Evolutionary conservation across 2,329 filamentous ascomycete genomes (phyloP), one percentile per base, ranked within the genome.

Genomic region (Xylariaceae sp.): DNA sequence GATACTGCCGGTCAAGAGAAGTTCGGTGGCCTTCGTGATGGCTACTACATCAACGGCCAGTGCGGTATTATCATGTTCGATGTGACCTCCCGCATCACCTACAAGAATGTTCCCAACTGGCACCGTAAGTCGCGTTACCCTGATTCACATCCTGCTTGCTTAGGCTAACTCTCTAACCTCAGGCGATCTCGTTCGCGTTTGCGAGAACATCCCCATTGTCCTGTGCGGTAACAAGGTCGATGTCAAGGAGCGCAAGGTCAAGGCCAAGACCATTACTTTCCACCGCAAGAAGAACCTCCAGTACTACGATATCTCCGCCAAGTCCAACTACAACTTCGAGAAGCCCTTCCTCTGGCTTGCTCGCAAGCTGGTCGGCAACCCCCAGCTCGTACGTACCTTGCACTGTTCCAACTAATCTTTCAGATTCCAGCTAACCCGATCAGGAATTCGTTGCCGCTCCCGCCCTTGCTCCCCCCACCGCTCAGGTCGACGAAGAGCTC

Each of bases 91-190:
- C 90, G 94, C 76, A 97, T 99, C 78, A 99, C 94, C 78, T 99
- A 99, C 89, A 99, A 99, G 89, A 99, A 99, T 84, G 94, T 99
- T 67, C 94, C 94, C 82, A 97, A 97, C 89, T 99, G 94, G 94
- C 94, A 99, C 81, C 94, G 94, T 96, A 88, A 77, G 91, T 87
- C 53, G 11, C 48, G 49, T 42, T 53, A 9, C 17, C 50, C 53
- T 52, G 13, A n/a, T 30, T 30, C 23, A 30, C 62, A 8, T 60
- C 55, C 45, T 39, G 42, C 49, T 35, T 52, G 30, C n/a, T 15
- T 7, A 37, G 13, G 18, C 65, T 72, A 51, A 69, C 50, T 11
- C 7, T 34, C 50, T 13, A 48, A 56, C 39, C 55, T 4, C 65
- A 96, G 92, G 92, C 83, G 94, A 99, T 75, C 87, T 99, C 72